These are phyloP conservation scores for Iris pallida DNA, from an alignment of 116 monocot genomes.

Conservation along the genomic window DNA sequence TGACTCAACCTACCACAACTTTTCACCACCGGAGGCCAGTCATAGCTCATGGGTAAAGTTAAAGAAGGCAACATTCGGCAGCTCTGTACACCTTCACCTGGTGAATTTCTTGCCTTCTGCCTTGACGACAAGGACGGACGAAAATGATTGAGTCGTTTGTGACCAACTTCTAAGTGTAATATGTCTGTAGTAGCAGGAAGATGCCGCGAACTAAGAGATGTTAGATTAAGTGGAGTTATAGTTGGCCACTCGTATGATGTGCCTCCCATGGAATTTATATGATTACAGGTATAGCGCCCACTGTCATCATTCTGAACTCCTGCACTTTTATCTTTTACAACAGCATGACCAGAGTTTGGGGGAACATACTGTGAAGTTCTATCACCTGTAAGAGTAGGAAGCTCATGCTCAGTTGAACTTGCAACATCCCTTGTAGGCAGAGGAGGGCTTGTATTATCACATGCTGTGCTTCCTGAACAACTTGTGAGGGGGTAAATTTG, in stretches of 20 bases:
- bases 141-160: conserved; percentile 43
- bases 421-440: conserved; percentile 3
- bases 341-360: conserved; percentile 14
- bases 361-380: conserved; percentile 10
- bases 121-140: conserved; percentile 45
- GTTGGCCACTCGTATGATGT: conserved; percentile 68
- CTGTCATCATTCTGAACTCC: conserved; percentile 15
- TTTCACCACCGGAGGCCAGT: conserved; percentile 87
- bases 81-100: conserved; percentile 35
- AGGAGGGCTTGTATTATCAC: background rate
- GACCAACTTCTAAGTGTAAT: conserved; percentile 79
- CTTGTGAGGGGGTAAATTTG: conserved; percentile 2
- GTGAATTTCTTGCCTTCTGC: conserved; percentile 39
- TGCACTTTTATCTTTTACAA: conserved; percentile 12
- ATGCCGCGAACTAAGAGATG: conserved; percentile 36
- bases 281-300: conserved; percentile 8
- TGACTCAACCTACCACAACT: conserved; percentile 49
- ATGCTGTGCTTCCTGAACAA: background rate
- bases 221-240: conserved; percentile 35
- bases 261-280: conserved; percentile 19
- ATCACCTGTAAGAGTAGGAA: conserved; percentile 3
- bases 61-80: conserved; percentile 37
- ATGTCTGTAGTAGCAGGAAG: conserved; percentile 61
- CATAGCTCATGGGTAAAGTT: conserved; percentile 63
- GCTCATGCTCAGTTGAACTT: background rate